Base-by-base conservation (phyloP, 495 filamentous ascomycete genomes). In the Penicillium roqueforti region DNA sequence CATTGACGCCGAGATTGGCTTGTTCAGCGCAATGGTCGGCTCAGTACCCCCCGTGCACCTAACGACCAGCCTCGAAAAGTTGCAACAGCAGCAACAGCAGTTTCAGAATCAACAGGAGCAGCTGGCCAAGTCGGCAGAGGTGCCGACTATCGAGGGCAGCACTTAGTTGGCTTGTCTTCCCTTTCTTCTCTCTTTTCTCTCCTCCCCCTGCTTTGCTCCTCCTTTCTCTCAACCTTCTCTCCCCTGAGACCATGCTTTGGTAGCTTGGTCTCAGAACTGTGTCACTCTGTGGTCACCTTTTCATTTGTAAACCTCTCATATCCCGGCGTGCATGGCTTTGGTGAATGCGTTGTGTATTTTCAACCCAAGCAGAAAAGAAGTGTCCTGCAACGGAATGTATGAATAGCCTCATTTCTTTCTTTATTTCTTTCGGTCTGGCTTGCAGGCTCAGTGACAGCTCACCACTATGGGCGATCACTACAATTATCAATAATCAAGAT, bases 1-100 rank as follows among this genome's bases (percentile, higher is more conserved):
- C 29, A 77, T 84, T 62, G 82, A 86, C 57, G 76, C 71, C 2
- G 81, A 87, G 60, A 41, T 81, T 16, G 69, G 70, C 37, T 59
- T 79, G 6, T 70, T 74, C 37, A 70, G 62, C 26, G 66, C 68
- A 7, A 62, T 78, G 19, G 66, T 74, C 2, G 62, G 63, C 6
- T 25, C 53, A 22, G 39, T 64, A 14, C 38, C 57, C 32, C 39
- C 58, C 38, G 56, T 63, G 25, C 53, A 59, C 58, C 34, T 55
- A 25, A 45, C 63, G 22, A 56, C 58, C 22, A 61, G 57, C 32
- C 45, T 67, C 22, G 61, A 70, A 31, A 68, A 64, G 42, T 47
- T 66, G 18, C 66, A 69, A 31, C 55, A 55, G 14, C 66, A 69
- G 14, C 66, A 69, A 22, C 41, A 51, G 31, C 44, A 58, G 18